These are phyloP conservation scores for Gracilaria domingensis DNA, from an alignment of 23 red algal genomes.

Conservation along the genomic window DNA sequence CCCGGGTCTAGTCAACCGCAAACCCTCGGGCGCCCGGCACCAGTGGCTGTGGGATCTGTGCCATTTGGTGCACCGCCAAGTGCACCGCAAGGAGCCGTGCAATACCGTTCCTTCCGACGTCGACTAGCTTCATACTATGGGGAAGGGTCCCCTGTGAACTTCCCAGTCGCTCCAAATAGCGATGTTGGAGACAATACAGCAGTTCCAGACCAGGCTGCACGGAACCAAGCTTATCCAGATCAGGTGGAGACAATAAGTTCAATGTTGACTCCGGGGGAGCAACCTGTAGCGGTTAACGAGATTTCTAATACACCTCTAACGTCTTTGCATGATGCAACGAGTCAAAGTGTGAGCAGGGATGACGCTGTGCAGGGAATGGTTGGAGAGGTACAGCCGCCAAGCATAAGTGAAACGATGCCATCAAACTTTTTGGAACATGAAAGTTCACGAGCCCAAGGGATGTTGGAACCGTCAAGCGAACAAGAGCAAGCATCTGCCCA, in stretches of 20 bases:
- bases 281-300: not conserved
- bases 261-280: not conserved
- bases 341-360: not conserved
- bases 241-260: not conserved
- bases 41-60: not conserved
- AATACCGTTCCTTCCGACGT: conserved; percentile 25
- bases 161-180: not conserved
- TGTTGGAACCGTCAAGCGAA: not conserved
- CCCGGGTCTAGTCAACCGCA: not conserved
- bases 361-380: not conserved
- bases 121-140: conserved; percentile 21
- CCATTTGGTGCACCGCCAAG: not conserved
- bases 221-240: not conserved
- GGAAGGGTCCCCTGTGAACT: not conserved
- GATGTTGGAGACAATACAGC: not conserved
- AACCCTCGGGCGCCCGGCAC: not conserved
- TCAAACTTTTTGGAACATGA: not conserved
- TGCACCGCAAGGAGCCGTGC: not conserved
- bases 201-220: not conserved
- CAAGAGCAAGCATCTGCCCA: not conserved
- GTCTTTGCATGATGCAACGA: not conserved
- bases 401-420: not conserved
- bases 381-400: not conserved
- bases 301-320: not conserved
- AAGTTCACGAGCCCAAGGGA: not conserved